Conservation (phyloP, 2,329 filamentous ascomycete species). For the Sarocladium oryzae region DNA sequence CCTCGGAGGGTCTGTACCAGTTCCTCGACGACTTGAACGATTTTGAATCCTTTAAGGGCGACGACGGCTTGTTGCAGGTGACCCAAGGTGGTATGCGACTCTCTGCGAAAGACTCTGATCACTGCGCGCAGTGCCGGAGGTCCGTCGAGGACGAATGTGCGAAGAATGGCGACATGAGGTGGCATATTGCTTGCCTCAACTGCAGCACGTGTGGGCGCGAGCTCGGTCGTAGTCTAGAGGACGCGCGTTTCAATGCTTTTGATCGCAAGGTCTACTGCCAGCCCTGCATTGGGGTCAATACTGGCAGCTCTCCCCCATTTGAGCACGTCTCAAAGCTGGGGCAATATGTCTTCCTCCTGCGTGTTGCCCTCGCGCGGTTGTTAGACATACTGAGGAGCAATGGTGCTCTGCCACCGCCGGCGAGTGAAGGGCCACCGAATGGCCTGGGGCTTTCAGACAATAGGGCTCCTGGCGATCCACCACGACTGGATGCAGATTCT, state of each 20-base stretch:
- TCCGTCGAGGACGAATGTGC: conserved; percentile 94
- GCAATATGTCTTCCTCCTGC: conserved; percentile 89
- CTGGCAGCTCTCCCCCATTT: conserved; percentile 51
- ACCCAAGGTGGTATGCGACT: conserved; percentile 59
- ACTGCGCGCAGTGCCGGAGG: conserved; percentile 73
- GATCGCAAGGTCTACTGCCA: conserved; percentile 67
- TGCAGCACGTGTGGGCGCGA: conserved; percentile 63
- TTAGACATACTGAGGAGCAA: conserved; percentile 80
- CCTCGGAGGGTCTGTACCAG: conserved; percentile 66
- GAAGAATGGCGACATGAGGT: conserved; percentile 65
- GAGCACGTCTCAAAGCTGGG: conserved; percentile 76
- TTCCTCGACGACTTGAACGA: conserved; percentile 81
- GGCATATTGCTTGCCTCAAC: conserved; percentile 76
- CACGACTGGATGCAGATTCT: conserved; percentile 53
- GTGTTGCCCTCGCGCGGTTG: conserved; percentile 83
- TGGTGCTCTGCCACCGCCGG: conserved; percentile 67
- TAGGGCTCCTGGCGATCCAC: conserved; percentile 53
- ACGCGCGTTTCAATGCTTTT: conserved; percentile 63
- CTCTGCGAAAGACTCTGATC: conserved; percentile 72
- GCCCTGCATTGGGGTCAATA: conserved; percentile 53
- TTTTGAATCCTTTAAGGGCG: conserved; percentile 69
- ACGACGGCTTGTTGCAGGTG: conserved; percentile 62
- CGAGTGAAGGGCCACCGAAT: conserved; percentile 51
- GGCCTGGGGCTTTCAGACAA: conserved; percentile 26
- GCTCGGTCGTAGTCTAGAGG: conserved; percentile 59